phyloP scores from a whole-genome alignment of 2,329 filamentous ascomycete genomes.

The Fusarium nematophilum region DNA sequence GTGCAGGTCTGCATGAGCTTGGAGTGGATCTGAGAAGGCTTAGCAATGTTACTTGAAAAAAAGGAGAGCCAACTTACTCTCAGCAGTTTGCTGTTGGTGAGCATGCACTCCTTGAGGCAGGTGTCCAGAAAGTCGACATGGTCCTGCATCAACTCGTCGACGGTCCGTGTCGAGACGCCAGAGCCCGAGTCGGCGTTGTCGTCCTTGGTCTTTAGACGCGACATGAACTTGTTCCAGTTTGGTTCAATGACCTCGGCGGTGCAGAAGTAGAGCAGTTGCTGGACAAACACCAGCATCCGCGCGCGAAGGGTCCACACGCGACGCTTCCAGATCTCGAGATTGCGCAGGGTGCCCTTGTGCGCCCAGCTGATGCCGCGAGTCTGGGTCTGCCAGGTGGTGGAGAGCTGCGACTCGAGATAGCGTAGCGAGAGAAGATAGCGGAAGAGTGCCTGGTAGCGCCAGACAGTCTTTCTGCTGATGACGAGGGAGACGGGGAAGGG shows the following conservation, averaged over 20 bases:
- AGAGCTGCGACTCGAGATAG: slow-evolving; percentile 88
- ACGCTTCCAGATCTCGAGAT: slow-evolving; percentile 91
- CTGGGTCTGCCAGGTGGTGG: slow-evolving; percentile 90
- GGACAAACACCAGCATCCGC: slow-evolving; percentile 96
- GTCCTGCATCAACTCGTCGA: slow-evolving; percentile 98
- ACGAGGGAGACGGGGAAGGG: slow-evolving; percentile 96
- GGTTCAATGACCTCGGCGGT: slow-evolving; percentile 97
- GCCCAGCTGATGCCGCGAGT: slow-evolving; percentile 85
- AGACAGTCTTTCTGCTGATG: slow-evolving; percentile 95
- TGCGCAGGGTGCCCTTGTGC: slow-evolving; percentile 77
- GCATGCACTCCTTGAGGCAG: slow-evolving; percentile 98
- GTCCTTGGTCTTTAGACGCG: slow-evolving; percentile 76
- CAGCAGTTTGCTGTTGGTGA: slow-evolving; percentile 94
- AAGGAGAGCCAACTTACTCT: slow-evolving; percentile 67
- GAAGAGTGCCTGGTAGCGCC: slow-evolving; percentile 95
- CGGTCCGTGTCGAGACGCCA: slow-evolving; percentile 70
- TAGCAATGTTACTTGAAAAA: slow-evolving; percentile 13
- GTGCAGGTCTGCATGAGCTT: slow-evolving; percentile 97
- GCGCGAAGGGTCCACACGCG: slow-evolving; percentile 91
- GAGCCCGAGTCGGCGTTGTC: slow-evolving; percentile 46
- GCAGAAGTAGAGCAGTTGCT: slow-evolving; percentile 96
- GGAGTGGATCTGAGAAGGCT: slow-evolving; percentile 81
- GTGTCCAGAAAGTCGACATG: slow-evolving; percentile 98
- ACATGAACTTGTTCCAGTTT: slow-evolving; percentile 95
- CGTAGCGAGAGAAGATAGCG: slow-evolving; percentile 91